phyloP scores from a whole-genome alignment of 1,139 yeast genomes.

The Pichia sp. region DNA sequence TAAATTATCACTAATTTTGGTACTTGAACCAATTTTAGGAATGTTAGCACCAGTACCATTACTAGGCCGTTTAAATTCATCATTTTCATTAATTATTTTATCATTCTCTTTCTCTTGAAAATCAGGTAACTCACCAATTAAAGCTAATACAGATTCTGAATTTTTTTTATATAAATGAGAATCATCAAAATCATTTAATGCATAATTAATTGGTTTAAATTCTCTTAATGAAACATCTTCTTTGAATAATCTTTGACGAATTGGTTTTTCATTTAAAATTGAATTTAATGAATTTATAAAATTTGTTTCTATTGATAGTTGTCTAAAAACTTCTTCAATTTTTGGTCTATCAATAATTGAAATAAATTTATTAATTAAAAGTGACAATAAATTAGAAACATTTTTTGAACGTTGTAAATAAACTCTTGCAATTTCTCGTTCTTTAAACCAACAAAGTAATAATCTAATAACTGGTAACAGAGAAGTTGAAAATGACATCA shows the following conservation, averaged over 20 bases:
- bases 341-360: conserved; percentile 1
- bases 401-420: conserved; percentile 31
- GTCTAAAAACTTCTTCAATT: background rate
- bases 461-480: conserved; percentile 37
- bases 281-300: background rate
- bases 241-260: conserved; percentile 46
- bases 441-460: conserved; percentile 49
- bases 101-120: conserved; percentile 14
- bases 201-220: conserved; percentile 46
- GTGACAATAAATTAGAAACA: conserved; percentile 11
- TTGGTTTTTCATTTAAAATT: conserved; percentile 29
- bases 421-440: conserved; percentile 37
- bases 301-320: background rate
- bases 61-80: background rate
- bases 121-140: conserved; percentile 31
- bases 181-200: conserved; percentile 58
- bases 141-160: conserved; percentile 25
- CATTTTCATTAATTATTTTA: background rate
- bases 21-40: conserved; percentile 10
- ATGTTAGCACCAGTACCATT: background rate
- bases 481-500: conserved; percentile 19
- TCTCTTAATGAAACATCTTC: conserved; percentile 64
- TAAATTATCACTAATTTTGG: conserved; percentile 30
- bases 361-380: conserved; percentile 8
- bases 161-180: conserved; percentile 30